These are phyloP conservation scores for Fragilaria crotonensis DNA, from an alignment of 108 stramenopile genomes.

Conservation along the genomic window DNA sequence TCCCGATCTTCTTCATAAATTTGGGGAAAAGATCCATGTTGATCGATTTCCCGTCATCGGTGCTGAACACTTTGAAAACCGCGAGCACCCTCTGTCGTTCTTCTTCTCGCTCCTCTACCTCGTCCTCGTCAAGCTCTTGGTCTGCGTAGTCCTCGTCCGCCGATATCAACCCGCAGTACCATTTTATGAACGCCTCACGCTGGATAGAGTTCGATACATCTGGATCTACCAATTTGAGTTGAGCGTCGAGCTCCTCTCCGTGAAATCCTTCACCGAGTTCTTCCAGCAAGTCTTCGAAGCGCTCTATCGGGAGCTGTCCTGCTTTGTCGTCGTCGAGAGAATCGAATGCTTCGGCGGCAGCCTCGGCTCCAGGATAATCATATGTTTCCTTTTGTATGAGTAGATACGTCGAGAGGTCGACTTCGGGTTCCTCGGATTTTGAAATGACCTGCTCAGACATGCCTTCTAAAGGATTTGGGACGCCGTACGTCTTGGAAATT, in stretches of 20 bases:
- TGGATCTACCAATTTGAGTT: conserved; percentile 51
- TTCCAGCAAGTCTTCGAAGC: conserved; percentile 61
- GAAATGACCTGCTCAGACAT: too few species aligned
- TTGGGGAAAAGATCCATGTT: too few species aligned
- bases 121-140: conserved; percentile 35
- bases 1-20: conserved; percentile 50
- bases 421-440: background rate
- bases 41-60: conserved; percentile 50
- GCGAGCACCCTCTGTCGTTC: conserved; percentile 47
- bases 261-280: conserved; percentile 79
- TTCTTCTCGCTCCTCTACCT: conserved; percentile 56
- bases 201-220: conserved; percentile 32
- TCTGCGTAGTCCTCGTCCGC: conserved; percentile 37
- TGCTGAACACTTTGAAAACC: conserved; percentile 32
- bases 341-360: conserved; percentile 56
- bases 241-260: conserved; percentile 70
- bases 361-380: conserved; percentile 19
- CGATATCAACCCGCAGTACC: conserved; percentile 57
- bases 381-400: background rate
- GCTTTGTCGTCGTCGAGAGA: conserved; percentile 29
- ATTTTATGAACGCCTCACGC: conserved; percentile 45
- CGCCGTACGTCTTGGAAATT: conserved; percentile 54
- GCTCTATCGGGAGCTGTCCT: conserved; percentile 31
- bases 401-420: background rate
- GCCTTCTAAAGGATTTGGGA: conserved; percentile 57